Conservation (phyloP, 129 eudicot genomes). For the Cynara cardunculus region DNA sequence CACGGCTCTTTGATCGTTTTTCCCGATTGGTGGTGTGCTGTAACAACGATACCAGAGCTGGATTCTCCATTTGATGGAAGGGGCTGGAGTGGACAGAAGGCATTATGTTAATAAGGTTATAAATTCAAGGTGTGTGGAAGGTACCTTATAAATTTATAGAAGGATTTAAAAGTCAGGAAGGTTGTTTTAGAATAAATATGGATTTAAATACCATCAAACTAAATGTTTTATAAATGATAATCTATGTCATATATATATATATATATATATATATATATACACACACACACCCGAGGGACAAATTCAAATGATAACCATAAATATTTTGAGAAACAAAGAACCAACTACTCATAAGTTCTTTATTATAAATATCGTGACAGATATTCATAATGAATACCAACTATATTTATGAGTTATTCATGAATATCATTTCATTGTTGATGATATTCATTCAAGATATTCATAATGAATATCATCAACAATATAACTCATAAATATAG, state of each 20-base stretch:
- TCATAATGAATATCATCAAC: background rate
- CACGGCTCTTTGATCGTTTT: constrained; percentile 36
- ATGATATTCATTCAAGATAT: no score
- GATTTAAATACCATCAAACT: background rate
- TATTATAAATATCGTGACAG: background rate
- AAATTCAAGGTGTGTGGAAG: background rate
- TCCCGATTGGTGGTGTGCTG: constrained; percentile 31
- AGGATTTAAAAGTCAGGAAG: background rate
- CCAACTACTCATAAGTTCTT: background rate
- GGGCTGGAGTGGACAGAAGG: constrained; percentile 59
- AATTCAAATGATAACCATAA: background rate
- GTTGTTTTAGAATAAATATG: background rate
- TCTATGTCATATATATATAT: background rate
- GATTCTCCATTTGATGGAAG: constrained; percentile 56
- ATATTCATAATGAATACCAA: no score
- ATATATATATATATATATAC: no score
- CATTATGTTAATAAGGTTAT: constrained; percentile 22
- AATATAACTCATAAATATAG: background rate
- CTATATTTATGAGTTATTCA: background rate
- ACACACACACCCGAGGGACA: background rate
- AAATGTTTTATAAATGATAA: background rate
- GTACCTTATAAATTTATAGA: constrained; percentile 3
- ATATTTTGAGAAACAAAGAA: background rate
- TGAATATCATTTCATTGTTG: no score
- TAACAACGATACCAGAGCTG: constrained; percentile 40